Evolutionary conservation across 1,139 yeast species (phyloP).

Genomic region (Candida pseudoviswanathii): DNA sequence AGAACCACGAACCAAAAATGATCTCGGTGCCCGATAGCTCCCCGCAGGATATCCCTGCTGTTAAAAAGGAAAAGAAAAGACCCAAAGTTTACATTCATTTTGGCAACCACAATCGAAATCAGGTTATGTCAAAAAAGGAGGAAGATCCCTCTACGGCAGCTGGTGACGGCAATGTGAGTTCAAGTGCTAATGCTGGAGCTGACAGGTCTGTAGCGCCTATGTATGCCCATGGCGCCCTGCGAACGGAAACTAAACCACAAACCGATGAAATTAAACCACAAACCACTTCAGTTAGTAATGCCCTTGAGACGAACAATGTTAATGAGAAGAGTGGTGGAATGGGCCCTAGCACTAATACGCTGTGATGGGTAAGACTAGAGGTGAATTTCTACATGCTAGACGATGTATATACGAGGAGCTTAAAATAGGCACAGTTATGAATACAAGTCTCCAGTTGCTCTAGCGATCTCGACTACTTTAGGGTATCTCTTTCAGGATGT

Average conservation of each 20-base stretch:
- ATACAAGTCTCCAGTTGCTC: too few species aligned
- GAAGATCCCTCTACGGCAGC: neutral
- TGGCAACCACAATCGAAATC: neutral
- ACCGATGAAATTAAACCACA: neutral
- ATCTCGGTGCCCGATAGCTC: neutral
- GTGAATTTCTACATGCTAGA: neutral
- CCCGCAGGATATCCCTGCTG: neutral
- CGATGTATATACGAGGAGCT: too few species aligned
- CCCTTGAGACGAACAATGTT: neutral
- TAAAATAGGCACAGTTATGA: too few species aligned
- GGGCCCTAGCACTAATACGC: neutral
- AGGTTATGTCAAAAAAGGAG: neutral
- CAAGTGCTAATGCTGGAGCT: neutral
- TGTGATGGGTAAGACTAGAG: neutral
- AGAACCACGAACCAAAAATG: neutral
- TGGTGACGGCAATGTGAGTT: neutral
- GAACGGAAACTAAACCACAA: neutral
- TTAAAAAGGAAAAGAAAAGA: conserved; percentile 2
- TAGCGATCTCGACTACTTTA: too few species aligned
- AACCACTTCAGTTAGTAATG: neutral
- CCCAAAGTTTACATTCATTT: conserved; percentile 12
- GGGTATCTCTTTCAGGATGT: too few species aligned
- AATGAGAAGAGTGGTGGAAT: neutral
- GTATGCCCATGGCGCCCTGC: neutral
- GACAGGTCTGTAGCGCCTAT: neutral